Conservation (phyloP, 169 alveolate genomes). For the Eimeria zaria region DNA sequence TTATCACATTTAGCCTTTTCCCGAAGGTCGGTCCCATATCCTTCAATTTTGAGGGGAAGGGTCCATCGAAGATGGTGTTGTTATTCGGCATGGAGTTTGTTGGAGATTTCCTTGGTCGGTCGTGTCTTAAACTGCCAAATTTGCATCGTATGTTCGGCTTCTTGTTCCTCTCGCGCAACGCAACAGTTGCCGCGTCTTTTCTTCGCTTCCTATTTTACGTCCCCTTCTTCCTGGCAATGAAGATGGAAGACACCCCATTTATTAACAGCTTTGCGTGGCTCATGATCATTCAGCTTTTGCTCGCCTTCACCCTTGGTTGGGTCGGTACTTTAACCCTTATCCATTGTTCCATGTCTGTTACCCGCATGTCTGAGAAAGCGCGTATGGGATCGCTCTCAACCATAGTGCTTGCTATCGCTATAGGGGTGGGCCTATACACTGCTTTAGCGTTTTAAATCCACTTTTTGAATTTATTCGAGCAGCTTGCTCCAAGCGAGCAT, state of each 20-base stretch:
- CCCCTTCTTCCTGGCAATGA: slow-evolving; percentile 66
- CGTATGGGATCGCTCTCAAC: slow-evolving; percentile 71
- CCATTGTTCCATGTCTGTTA: slow-evolving; percentile 60
- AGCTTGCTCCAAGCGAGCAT: neutral
- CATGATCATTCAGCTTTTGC: slow-evolving; percentile 11
- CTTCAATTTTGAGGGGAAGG: slow-evolving; percentile 48
- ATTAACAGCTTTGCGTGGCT: slow-evolving; percentile 70
- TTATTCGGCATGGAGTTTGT: slow-evolving; percentile 50
- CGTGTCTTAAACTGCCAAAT: slow-evolving; percentile 5
- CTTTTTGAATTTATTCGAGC: neutral
- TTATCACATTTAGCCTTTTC: slow-evolving; percentile 41
- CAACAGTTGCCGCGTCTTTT: slow-evolving; percentile 13
- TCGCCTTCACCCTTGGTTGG: slow-evolving; percentile 82
- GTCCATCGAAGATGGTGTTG: slow-evolving; percentile 44
- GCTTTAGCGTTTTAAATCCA: slow-evolving; percentile 41
- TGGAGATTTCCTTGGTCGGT: slow-evolving; percentile 77
- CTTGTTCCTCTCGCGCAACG: slow-evolving; percentile 72
- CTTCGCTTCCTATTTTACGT: slow-evolving; percentile 46
- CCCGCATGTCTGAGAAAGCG: slow-evolving; percentile 61
- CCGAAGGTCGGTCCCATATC: slow-evolving; percentile 76
- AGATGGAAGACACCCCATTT: slow-evolving; percentile 46
- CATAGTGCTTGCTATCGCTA: slow-evolving; percentile 35
- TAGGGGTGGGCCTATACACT: slow-evolving; percentile 34
- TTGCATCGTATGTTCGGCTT: slow-evolving; percentile 26
- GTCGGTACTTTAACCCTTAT: slow-evolving; percentile 47